Evolutionary conservation across 805 yeast species (phyloP).

Genomic region (Ascoidea rubescens): DNA sequence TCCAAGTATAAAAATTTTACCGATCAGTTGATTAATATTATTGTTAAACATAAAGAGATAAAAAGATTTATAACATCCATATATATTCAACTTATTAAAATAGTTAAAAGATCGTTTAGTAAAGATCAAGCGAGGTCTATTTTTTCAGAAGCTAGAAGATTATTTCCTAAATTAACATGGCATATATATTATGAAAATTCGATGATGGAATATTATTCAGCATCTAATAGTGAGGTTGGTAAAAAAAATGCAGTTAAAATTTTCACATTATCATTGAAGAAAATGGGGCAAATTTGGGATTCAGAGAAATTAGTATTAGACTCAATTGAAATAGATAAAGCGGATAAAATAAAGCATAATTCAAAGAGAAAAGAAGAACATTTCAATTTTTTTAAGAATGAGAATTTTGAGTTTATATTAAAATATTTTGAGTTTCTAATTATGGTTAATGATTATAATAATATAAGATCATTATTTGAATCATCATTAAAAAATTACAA

Average conservation of each 20-base stretch:
- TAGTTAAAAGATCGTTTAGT: conserved; percentile 40
- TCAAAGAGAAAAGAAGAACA: background rate
- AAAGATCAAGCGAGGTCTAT: conserved; percentile 28
- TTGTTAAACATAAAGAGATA: conserved; percentile 6
- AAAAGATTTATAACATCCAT: conserved; percentile 34
- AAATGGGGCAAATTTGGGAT: conserved; percentile 12
- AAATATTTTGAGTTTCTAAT: conserved; percentile 65
- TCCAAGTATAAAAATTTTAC: conserved; percentile 8
- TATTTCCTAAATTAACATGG: conserved; percentile 58
- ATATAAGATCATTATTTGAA: conserved; percentile 75
- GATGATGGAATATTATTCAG: conserved; percentile 54
- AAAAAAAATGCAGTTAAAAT: conserved; percentile 59
- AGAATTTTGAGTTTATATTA: conserved; percentile 45
- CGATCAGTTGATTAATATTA: conserved; percentile 8
- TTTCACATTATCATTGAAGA: conserved; percentile 65
- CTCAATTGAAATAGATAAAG: background rate
- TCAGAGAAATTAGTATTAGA: background rate
- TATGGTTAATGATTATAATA: conserved; percentile 51
- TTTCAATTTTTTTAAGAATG: conserved; percentile 21
- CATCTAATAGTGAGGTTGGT: conserved; percentile 27
- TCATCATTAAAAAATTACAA: conserved; percentile 39
- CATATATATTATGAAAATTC: conserved; percentile 78
- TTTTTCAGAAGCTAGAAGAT: conserved; percentile 53
- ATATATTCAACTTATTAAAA: conserved; percentile 57
- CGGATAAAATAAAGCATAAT: too few species aligned